Base-by-base conservation (phyloP, 176 grass and related monocot species). In the Calamus simplicifolius region DNA sequence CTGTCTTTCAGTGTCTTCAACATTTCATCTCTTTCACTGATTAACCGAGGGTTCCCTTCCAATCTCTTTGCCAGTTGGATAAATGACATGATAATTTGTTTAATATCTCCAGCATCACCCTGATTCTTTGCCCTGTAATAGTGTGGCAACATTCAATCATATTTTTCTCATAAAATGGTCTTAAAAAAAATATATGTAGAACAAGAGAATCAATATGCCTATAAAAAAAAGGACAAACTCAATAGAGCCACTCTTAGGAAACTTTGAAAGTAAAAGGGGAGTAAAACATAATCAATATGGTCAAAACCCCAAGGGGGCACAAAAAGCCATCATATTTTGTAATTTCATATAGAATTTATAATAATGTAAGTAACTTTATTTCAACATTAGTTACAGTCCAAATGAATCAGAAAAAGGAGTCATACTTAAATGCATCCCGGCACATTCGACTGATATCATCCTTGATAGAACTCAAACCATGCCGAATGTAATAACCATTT, bases 391-490 rank as follows among this genome's bases (percentile, higher is more conserved):
- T 43, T 43, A 10, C 35, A 65, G 51, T 25, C n/a, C 35, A 50
- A 19, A 27, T 17, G 23, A 16, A 51, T 27, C 10, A 65, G 25
- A 65, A 65, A 27, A 26, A 21, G 8, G 15, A 59, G 35, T 63
- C 80, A 76, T 92, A 98, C 93, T 86, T 92, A 54, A 98, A 66
- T 52, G 88, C 93, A 80, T 98, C 93, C 49, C 80, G 81, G 48
- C 93, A 98, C 93, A 98, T 92, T 54, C 81, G 75, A 77, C 93
- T 81, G 50, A 98, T 98, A 52, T 98, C 93, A 74, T 98, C 75
- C 70, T 81, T 92, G 55, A 98, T 63, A 62, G 75, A 85, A 83
- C 84, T 82, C 67, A 98, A 82, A 43, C 93, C 93, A 83, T 75
- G 87, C 18, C 88, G 84, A 74, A 67, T 73, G 75, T 98, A 98